Evolutionary conservation across 1,284 basidiomycete species (phyloP), one percentile per base, ranked within the genome.

Genomic region (Jaminaea rosea): DNA sequence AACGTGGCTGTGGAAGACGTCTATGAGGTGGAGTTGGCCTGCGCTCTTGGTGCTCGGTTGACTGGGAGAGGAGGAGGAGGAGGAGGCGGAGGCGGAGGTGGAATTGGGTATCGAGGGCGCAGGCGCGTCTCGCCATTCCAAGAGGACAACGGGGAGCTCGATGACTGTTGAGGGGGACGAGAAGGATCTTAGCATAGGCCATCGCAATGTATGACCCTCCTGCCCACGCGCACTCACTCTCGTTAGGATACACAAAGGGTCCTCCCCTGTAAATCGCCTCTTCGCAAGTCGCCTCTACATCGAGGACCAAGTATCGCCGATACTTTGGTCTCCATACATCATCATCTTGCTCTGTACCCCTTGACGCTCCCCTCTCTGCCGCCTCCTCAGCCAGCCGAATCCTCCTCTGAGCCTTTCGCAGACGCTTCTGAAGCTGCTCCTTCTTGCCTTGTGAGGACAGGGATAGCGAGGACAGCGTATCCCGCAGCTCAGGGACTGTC

Each of bases 251-350:
- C 50, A 83, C 80, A 62, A 87, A 63, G 46, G 2, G 26, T 29
- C 34, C 15, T 24, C 7, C 47, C 17, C 19, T 7, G 8, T 21
- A 17, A 24, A 11, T 27, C n/a, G 21, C 21, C 9, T 36, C 49
- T 21, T 65, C 61, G 72, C 92, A 97, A 0, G 92, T 96, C 4
- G 85, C 92, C 74, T 96, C 92, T 46, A 96, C 86, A 67, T 93
- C 88, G 36, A 89, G 77, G 49, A 79, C 79, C 34, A 79, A 70
- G 60, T 76, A 80, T 1, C 72, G 67, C 42, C 74, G 69, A 55
- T 75, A 75, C 24, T 55, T 46, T 41, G 63, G 60, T 26, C 46
- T 46, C 65, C 63, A 60, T 32, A 11, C 4, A 28, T 32, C 17
- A 8, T n/a, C 39, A 23, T 42, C 39, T 11, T 23, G 2, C 3